phyloP scores from a whole-genome alignment of 768 basidiomycete genomes.

The Pisolithus sp. region DNA sequence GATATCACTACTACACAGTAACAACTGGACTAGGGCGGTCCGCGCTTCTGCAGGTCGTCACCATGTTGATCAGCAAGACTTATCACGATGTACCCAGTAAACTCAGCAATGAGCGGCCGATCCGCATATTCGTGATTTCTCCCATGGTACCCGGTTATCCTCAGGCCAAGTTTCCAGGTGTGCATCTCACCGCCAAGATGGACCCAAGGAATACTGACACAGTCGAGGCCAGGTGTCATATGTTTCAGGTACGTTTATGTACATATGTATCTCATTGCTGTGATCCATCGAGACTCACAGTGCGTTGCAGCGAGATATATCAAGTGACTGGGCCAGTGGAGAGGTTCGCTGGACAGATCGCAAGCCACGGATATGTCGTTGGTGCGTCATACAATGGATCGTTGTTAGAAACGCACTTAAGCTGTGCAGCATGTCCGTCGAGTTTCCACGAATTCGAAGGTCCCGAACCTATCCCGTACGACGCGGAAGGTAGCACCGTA shows the following conservation, averaged over 20 bases:
- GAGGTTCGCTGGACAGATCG: slow-evolving; percentile 82
- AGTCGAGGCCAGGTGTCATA: slow-evolving; percentile 52
- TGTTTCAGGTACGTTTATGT: slow-evolving; percentile 62
- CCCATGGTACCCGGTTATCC: slow-evolving; percentile 79
- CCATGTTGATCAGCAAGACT: slow-evolving; percentile 84
- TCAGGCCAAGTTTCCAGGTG: slow-evolving; percentile 86
- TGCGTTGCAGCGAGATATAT: slow-evolving; percentile 76
- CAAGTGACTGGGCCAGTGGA: slow-evolving; percentile 97
- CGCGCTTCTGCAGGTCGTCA: background rate
- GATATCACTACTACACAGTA: too few relatives aligned
- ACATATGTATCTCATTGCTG: background rate
- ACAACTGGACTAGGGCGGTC: too few relatives aligned
- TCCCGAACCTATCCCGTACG: slow-evolving; percentile 84
- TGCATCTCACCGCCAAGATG: background rate
- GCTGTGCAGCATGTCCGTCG: slow-evolving; percentile 63
- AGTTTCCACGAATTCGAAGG: slow-evolving; percentile 91
- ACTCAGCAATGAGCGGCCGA: slow-evolving; percentile 55
- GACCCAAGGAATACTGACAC: background rate
- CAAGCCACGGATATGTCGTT: slow-evolving; percentile 79
- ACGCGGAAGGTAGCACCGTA: slow-evolving; percentile 58
- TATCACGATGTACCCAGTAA: slow-evolving; percentile 72
- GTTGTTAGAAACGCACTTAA: background rate
- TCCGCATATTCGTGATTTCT: slow-evolving; percentile 78
- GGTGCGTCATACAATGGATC: slow-evolving; percentile 38
- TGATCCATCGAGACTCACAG: background rate